These are phyloP conservation scores for Helianthus annuus DNA, from an alignment of 129 eudicot species.

Conservation along the genomic window DNA sequence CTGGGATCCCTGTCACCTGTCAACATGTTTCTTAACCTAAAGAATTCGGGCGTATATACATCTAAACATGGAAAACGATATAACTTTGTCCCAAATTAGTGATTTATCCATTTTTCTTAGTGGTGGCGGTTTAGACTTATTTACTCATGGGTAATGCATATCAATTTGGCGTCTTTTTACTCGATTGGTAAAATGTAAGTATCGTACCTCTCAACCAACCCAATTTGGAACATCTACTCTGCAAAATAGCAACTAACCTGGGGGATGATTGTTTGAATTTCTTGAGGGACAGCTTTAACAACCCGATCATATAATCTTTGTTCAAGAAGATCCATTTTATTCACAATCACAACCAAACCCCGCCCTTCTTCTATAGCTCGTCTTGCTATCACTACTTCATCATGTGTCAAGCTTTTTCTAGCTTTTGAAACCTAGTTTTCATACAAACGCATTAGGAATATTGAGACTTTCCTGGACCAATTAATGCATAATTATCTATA, in stretches of 20 bases:
- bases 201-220: background rate
- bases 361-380: slow-evolving; percentile 95
- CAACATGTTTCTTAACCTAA: background rate
- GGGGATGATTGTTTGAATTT: slow-evolving; percentile 85
- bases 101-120: background rate
- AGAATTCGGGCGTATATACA: background rate
- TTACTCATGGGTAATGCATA: background rate
- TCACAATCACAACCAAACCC: slow-evolving; percentile 89
- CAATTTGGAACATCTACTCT: background rate
- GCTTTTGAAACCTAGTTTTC: slow-evolving; percentile 62
- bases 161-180: background rate
- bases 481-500: background rate
- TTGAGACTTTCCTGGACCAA: background rate
- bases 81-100: background rate
- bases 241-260: slow-evolving; percentile 52
- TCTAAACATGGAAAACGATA: background rate
- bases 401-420: slow-evolving; percentile 83
- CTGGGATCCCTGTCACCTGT: slow-evolving; percentile 95
- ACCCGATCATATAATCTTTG: slow-evolving; percentile 63
- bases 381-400: slow-evolving; percentile 93
- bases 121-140: background rate
- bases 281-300: slow-evolving; percentile 78
- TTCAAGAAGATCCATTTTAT: slow-evolving; percentile 91
- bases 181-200: background rate
- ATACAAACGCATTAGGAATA: background rate